Conservation (phyloP, 805 yeast genomes). For the Wickerhamomyces kurtzmanii region DNA sequence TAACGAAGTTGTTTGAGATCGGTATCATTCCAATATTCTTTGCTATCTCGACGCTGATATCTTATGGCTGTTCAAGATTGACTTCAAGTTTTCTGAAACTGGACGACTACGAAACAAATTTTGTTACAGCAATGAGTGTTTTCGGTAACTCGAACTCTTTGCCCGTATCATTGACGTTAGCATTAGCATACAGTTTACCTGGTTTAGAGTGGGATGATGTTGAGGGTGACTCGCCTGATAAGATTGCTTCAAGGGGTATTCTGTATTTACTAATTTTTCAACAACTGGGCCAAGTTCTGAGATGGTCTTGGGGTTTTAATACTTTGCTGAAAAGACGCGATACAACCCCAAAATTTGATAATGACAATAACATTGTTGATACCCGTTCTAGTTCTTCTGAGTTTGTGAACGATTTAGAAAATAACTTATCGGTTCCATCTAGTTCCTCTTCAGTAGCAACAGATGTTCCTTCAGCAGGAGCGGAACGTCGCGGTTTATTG, state of each 20-base stretch:
- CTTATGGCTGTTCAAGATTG: conserved; percentile 51
- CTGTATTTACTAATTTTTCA: conserved; percentile 67
- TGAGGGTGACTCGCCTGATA: conserved; percentile 53
- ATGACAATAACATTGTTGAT: too few relatives aligned
- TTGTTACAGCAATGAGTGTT: conserved; percentile 94
- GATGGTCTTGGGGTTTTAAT: conserved; percentile 88
- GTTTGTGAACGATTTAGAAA: too few relatives aligned
- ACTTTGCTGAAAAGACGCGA: conserved; percentile 48
- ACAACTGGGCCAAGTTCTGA: conserved; percentile 71
- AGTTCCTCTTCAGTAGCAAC: too few relatives aligned
- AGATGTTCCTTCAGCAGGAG: too few relatives aligned
- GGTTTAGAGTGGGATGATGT: conserved; percentile 69
- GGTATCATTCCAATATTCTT: conserved; percentile 78
- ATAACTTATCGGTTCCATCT: too few relatives aligned
- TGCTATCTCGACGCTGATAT: conserved; percentile 72
- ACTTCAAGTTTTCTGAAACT: conserved; percentile 44
- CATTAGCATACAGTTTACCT: conserved; percentile 69
- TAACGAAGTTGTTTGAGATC: conserved; percentile 71
- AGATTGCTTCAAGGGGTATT: conserved; percentile 72
- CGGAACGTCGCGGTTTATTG: too few relatives aligned
- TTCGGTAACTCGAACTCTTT: conserved; percentile 93
- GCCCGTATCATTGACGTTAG: conserved; percentile 84
- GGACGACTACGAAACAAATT: conserved; percentile 72
- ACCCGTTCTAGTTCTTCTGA: too few relatives aligned
- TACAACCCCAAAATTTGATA: conserved; percentile 8